Conservation (phyloP, 495 filamentous ascomycete genomes). For the Neurospora sp. region DNA sequence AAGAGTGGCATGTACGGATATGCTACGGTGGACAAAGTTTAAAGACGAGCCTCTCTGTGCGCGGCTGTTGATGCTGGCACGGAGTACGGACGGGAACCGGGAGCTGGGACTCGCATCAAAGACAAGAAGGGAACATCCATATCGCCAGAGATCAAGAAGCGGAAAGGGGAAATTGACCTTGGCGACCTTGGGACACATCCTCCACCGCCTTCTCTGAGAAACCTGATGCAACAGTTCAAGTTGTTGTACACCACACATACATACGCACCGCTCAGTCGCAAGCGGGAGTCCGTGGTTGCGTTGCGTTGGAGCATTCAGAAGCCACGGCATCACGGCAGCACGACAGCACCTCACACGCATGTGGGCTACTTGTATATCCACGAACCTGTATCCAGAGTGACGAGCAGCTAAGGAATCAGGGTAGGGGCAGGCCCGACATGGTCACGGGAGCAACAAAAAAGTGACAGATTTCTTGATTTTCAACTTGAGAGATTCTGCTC, state of each 20-base stretch:
- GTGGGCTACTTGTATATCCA: not conserved
- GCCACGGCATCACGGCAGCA: not conserved
- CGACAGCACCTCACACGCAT: not conserved
- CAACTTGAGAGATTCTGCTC: not conserved
- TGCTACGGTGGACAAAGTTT: not conserved
- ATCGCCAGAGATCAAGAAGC: not conserved
- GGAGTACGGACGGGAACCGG: not conserved
- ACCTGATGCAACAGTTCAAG: not conserved
- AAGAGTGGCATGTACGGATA: not conserved
- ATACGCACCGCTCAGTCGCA: not conserved
- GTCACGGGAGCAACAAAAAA: not conserved
- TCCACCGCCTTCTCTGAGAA: not conserved
- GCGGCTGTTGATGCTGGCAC: not conserved
- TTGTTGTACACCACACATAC: not conserved
- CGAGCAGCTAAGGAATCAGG: not conserved
- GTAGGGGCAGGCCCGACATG: not conserved
- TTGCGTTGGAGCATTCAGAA: not conserved
- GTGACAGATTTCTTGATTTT: not conserved
- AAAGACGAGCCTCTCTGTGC: not conserved
- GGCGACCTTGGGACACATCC: not conserved
- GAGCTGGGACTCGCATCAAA: not conserved
- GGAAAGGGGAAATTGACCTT: not conserved
- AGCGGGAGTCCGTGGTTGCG: not conserved
- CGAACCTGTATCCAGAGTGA: not conserved
- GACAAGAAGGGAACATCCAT: not conserved